Base-by-base conservation (phyloP, 345 rosid genomes). In the Linum trigynum region DNA sequence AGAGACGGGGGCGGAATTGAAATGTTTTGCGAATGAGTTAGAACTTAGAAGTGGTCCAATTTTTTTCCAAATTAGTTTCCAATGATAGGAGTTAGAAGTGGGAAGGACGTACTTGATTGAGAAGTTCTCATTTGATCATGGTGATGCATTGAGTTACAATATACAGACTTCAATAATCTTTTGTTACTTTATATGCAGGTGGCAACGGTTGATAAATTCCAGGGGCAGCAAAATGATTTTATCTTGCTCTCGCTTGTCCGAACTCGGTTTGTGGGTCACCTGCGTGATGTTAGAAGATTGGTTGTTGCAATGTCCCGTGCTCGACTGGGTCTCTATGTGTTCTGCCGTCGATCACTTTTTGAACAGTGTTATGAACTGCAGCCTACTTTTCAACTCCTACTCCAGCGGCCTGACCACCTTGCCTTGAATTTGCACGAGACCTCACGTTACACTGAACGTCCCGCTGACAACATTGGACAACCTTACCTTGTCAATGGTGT, bases 221-320 rank as follows among this genome's bases (percentile, higher is more conserved):
- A 94, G 83, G 99, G 99, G 48, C 99, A 94, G 73, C 99, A 94
- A 69, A 94, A 94, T 73, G 97, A 94, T 72, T 83, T 94, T 63
- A 86, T 90, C 38, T 84, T 94, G 84, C 82, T 94, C 38, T 94
- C 99, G 71, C 97, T 94, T 55, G 96, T 94, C 60, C 95, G 96
- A 6, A 85, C 95, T 61, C 97, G 96, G 67, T 94, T 88, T 74
- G 99, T 94, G 35, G 99, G 99, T 69, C 99, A 90, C 80, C 86
- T 94, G 66, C 97, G 97, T 67, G 99, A 90, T 76, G 99, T 90
- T 53, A 80, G 97, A 80, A 86, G 99, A 81, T 80, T 94, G 82
- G 81, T 90, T 63, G 97, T 94, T 16, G 99, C 99, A 69, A 94
- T 90, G 99, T 94, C 99, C 65, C 97, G 99, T 75, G 96, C 99